Evolutionary conservation across 2,329 filamentous ascomycete genomes (phyloP), one percentile per base, ranked within the genome.

Genomic region (Sporothrix euskadiensis): DNA sequence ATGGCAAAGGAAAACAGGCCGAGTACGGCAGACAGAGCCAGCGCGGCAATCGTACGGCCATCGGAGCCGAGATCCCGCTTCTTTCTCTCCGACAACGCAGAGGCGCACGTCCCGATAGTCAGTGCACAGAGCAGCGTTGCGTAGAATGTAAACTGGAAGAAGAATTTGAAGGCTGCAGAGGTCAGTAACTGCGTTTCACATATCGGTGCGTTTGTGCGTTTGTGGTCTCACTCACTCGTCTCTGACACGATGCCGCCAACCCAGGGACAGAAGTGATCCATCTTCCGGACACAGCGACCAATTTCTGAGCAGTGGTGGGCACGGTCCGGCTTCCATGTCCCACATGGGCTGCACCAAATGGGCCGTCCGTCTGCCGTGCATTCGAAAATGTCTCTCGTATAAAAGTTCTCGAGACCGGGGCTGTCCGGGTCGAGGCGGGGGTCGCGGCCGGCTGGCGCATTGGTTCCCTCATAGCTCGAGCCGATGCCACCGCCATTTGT

Each of bases 221-320:
- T 16, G 44, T 26, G 41, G 9, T 44, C 9, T 14, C 0, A 81
- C 87, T 80, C 78, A 89, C 88, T 89, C 1, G 89, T 94, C 80
- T 98, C 94, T 0, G 90, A 92, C 10, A 99, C 90, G 76, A 97
- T 92, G 30, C 95, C 96, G 4, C 95, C 95, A n/a, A 97, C 94
- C 92, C 92, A 98, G 0, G 95, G 96, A 79, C 96, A 99, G 78
- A 94, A 96, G 79, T 98, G 95, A 76, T 98, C 95, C 92, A 98
- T 96, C 78, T 96, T 96, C 56, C 88, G 84, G 30, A 97, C 92
- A 79, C 95, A 98, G 59, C 94, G 87, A 69, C 89, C 89, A 14
- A 96, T 84, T 79, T 97, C 93, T 71, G 90, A 90, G 79, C 92
- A 97, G 81, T 98, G 95, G 80, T 97, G 94, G 2, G 92, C 88